phyloP scores from a whole-genome alignment of 768 basidiomycete species.

The Leccinum sublutescens region DNA sequence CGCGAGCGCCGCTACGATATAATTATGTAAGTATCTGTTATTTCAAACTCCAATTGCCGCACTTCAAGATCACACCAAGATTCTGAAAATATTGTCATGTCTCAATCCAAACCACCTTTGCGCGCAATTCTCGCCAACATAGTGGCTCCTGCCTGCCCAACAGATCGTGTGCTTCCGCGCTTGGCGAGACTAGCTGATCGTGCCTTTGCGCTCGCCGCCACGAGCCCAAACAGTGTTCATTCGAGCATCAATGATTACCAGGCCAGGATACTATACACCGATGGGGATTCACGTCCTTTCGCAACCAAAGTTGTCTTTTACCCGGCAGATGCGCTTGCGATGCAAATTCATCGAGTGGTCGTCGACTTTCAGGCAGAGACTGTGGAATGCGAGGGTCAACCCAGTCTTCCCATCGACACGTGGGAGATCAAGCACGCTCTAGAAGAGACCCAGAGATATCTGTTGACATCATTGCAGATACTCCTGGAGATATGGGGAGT shows the following conservation, averaged over 20 bases:
- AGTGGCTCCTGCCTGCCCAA: not conserved
- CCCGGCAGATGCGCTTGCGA: not conserved
- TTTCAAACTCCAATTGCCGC: too few species aligned
- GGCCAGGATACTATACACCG: not conserved
- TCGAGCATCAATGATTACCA: not conserved
- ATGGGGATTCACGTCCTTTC: not conserved
- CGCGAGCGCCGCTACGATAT: too few species aligned
- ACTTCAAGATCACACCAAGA: too few species aligned
- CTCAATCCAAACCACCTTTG: not conserved
- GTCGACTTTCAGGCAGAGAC: not conserved
- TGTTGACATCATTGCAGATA: not conserved
- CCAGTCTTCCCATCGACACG: not conserved
- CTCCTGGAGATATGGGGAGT: not conserved
- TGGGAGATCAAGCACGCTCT: not conserved
- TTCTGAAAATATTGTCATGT: not conserved
- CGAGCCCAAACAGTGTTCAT: not conserved
- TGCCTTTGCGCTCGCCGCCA: not conserved
- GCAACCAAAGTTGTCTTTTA: not conserved
- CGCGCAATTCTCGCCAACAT: not conserved
- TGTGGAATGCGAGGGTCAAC: not conserved
- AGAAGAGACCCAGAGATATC: not conserved
- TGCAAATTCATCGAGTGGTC: not conserved
- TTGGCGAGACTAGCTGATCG: not conserved
- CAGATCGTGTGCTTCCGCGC: not conserved
- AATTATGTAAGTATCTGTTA: too few species aligned